phyloP scores from a whole-genome alignment of 495 filamentous ascomycete genomes.

The Penicillium simplicissimum region DNA sequence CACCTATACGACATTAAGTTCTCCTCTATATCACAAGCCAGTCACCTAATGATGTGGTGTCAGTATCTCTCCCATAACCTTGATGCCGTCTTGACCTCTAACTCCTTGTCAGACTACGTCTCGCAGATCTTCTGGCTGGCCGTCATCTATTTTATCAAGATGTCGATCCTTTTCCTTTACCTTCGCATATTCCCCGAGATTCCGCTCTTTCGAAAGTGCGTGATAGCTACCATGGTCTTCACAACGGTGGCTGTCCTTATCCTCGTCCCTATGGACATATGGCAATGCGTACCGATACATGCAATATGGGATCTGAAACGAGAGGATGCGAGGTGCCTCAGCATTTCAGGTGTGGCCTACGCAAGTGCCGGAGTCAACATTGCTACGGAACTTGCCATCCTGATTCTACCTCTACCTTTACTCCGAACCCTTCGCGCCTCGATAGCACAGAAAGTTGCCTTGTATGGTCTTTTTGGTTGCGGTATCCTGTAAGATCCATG shows the following conservation, averaged over 20 bases:
- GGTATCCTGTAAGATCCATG: constrained; percentile 12
- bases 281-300: constrained; percentile 17
- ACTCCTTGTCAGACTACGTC: background rate
- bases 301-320: constrained; percentile 13
- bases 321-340: constrained; percentile 11
- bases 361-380: constrained; percentile 19
- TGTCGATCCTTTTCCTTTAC: constrained; percentile 23
- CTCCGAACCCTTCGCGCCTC: constrained; percentile 13
- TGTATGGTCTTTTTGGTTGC: constrained; percentile 16
- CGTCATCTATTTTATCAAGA: constrained; percentile 20
- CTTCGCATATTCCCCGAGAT: constrained; percentile 21
- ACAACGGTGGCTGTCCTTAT: constrained; percentile 7
- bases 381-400: constrained; percentile 13
- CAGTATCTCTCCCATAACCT: background rate
- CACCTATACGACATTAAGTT: constrained; percentile 18
- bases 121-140: constrained; percentile 15
- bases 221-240: constrained; percentile 10
- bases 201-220: background rate
- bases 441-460: background rate
- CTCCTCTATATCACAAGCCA: constrained; percentile 7
- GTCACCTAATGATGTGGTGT: constrained; percentile 14
- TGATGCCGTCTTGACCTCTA: background rate
- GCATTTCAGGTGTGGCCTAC: constrained; percentile 14
- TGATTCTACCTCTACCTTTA: constrained; percentile 15
- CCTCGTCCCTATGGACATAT: constrained; percentile 15